A percentile compares a stretch with the other conserved stretches of the same genome.
Evolutionary conservation across 2,329 filamentous ascomycete genomes (phyloP).

Genomic region (Pyrenophora teres): DNA sequence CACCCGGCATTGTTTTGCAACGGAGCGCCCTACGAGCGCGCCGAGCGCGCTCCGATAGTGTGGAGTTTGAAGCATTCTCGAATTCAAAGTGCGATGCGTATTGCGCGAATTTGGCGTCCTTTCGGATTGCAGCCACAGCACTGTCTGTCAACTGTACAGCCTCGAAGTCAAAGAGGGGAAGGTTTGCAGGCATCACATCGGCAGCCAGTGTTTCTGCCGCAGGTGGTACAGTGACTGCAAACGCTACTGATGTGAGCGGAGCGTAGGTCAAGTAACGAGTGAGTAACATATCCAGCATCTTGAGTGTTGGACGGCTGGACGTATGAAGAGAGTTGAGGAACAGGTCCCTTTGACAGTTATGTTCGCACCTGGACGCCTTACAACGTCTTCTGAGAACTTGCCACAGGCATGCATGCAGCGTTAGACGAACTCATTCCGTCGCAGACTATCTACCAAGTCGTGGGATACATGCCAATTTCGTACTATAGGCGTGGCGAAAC

Average conservation of each 20-base stretch:
- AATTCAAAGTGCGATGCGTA: slow-evolving; percentile 47
- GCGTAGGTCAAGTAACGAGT: slow-evolving; percentile 19
- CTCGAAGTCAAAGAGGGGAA: slow-evolving; percentile 29
- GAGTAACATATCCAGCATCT: slow-evolving; percentile 24
- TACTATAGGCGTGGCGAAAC: background rate
- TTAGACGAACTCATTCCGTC: slow-evolving; percentile 4
- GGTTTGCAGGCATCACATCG: slow-evolving; percentile 25
- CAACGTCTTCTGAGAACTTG: slow-evolving; percentile 7
- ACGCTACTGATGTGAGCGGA: slow-evolving; percentile 23
- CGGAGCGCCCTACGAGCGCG: slow-evolving; percentile 16
- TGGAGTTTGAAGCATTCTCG: slow-evolving; percentile 23
- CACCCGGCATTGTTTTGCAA: slow-evolving; percentile 39
- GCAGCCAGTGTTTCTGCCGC: slow-evolving; percentile 31
- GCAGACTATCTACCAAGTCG: slow-evolving; percentile 5
- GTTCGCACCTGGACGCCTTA: background rate
- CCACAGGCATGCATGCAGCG: slow-evolving; percentile 6
- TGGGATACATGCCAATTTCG: background rate
- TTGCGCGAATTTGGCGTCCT: slow-evolving; percentile 21
- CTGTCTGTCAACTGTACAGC: slow-evolving; percentile 33
- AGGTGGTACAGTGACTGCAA: slow-evolving; percentile 25
- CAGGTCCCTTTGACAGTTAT: slow-evolving; percentile 1
- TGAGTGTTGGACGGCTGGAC: slow-evolving; percentile 4
- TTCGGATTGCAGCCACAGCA: slow-evolving; percentile 25
- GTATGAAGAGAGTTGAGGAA: background rate
- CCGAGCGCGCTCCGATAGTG: slow-evolving; percentile 9